Percentiles rank a stretch among this genome's conserved stretches.
Evolutionary conservation across 2,329 filamentous ascomycete species (phyloP).

Genomic region (Thielaviopsis musarum): DNA sequence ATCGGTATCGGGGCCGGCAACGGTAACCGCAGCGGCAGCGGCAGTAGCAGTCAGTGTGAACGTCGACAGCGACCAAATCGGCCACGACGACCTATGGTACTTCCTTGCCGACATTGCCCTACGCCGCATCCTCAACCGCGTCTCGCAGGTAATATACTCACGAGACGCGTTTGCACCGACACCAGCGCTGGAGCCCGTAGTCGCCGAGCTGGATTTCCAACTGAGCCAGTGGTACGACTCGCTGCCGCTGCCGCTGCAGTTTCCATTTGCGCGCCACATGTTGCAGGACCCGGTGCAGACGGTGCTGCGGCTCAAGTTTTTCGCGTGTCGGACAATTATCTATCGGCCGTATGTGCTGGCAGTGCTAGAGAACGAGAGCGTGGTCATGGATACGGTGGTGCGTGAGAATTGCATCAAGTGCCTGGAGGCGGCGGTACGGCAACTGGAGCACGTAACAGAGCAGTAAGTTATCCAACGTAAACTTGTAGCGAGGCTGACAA

Average conservation of each 20-base stretch:
- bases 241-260: constrained; percentile 57
- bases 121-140: constrained; percentile 57
- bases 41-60: constrained; percentile 16
- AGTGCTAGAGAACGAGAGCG: constrained; percentile 60
- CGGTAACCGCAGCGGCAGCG: background rate
- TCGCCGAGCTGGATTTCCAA: constrained; percentile 67
- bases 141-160: constrained; percentile 65
- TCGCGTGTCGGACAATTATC: constrained; percentile 73
- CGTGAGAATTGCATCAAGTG: constrained; percentile 68
- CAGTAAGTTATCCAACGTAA: constrained; percentile 35
- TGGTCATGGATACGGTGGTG: constrained; percentile 53
- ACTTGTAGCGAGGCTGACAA: background rate
- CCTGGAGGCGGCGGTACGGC: constrained; percentile 61
- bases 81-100: constrained; percentile 70
- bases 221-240: constrained; percentile 74
- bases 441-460: constrained; percentile 61
- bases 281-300: constrained; percentile 62
- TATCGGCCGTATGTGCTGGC: constrained; percentile 71
- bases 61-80: constrained; percentile 38
- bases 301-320: constrained; percentile 63
- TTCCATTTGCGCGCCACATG: constrained; percentile 51
- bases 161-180: constrained; percentile 56
- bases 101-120: constrained; percentile 72
- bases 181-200: constrained; percentile 57
- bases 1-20: too few relatives aligned